Base-by-base conservation (phyloP, 2,329 filamentous ascomycete genomes). In the Trichoderma brevicompactum region DNA sequence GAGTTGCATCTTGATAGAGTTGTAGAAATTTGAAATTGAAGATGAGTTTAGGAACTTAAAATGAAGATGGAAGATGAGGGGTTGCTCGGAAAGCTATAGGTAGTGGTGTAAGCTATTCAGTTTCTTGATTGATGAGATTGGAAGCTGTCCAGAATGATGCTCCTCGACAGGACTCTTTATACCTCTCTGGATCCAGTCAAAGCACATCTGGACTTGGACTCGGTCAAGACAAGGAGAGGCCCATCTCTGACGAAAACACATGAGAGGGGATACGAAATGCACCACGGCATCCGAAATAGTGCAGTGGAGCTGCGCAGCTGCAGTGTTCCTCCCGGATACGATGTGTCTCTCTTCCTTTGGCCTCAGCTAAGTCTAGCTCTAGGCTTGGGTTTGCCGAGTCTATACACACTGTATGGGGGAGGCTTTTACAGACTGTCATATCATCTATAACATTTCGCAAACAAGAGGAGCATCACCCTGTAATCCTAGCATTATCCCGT, bases 1-100 rank as follows among this genome's bases (percentile, higher is more conserved):
- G 60, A 66, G 65, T 32, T 70, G 65, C 68, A 70, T 69, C 40
- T 63, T 70, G 61, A 28, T 28, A 23, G 43, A 44, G 32, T 5
- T 53, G 12, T 28, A 40, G 32, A 10, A 28, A 46, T 44, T 15
- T 43, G 38, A 28, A 40, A 17, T 41, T 17, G 13, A 52, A 36
- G 17, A 9, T 44, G 40, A 15, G 17, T 41, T 64, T 23, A 38
- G 28, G n/a, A 15, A 28, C 23, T 28, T 28, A 28, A 32, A 9
- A 28, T 50, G 34, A 38, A 40, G 23, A 19, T 28, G 6, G 23
- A 50, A 13, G 19, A 43, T 15, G 40, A 59, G 40, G 55, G 41
- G 36, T 63, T 32, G 44, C 10, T 23, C 10, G 36, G 52, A 55
- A 40, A 41, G 17, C 12, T 41, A 15, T 38, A 19, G 17, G n/a